Evolutionary conservation across 2,329 filamentous ascomycete genomes (phyloP).

Genomic region (Neoascochyta sp.): DNA sequence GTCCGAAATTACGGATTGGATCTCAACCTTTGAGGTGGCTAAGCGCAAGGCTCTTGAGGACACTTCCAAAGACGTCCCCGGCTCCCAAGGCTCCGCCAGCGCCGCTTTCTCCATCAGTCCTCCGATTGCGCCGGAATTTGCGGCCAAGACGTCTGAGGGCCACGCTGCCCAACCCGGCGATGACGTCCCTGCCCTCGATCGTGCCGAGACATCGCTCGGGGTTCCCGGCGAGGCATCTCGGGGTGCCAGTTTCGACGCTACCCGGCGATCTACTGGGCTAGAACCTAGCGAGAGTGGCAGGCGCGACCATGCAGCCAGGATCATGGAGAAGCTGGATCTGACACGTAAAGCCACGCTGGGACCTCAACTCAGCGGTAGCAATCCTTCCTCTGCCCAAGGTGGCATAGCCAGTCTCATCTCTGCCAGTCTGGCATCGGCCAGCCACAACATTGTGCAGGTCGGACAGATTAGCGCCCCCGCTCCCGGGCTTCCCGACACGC

Average conservation of each 20-base stretch:
- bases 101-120: constrained; percentile 91
- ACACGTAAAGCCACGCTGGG: constrained; percentile 72
- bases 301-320: constrained; percentile 77
- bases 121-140: constrained; percentile 84
- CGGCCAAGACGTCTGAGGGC: constrained; percentile 70
- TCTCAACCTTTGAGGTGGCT: constrained; percentile 86
- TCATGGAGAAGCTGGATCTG: constrained; percentile 89
- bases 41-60: constrained; percentile 89
- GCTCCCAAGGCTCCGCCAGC: constrained; percentile 50
- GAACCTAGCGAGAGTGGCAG: constrained; percentile 69
- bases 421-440: constrained; percentile 68
- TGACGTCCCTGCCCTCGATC: constrained; percentile 55
- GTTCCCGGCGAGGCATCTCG: constrained; percentile 60
- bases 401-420: constrained; percentile 85
- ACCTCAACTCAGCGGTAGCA: constrained; percentile 41
- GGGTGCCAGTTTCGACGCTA: constrained; percentile 67
- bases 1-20: constrained; percentile 87
- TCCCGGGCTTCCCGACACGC: constrained; percentile 35
- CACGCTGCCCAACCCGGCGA: constrained; percentile 54
- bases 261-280: constrained; percentile 50
- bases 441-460: constrained; percentile 72
- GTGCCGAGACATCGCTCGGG: constrained; percentile 58
- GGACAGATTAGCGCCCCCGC: constrained; percentile 45
- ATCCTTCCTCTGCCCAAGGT: constrained; percentile 48
- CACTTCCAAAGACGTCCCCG: constrained; percentile 51